Base-by-base conservation (phyloP, 78 protist genomes). In the Chrysochromulina tobinii region DNA sequence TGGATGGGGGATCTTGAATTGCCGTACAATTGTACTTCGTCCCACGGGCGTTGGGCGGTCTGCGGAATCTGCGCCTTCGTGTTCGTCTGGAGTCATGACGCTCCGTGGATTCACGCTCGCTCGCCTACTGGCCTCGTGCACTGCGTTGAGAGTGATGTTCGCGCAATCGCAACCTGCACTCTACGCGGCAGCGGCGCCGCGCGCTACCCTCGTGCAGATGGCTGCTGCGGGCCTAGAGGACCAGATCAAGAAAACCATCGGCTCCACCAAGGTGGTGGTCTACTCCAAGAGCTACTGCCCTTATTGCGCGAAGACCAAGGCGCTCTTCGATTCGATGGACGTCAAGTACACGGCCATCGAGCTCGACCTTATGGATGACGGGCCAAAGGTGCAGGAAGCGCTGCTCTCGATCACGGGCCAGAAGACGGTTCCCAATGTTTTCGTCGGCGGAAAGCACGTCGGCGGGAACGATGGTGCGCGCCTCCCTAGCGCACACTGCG, bases 221-320 rank as follows among this genome's bases (percentile, higher is more conserved):
- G 38, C 38, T 38, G 38, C 38, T 38, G 38, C 38, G 38, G 38
- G 38, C 38, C 38, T 38, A 38, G 53, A 25, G 57, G 81, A 4
- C 53, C 81, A 15, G 61, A 77, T 87, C 61, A 54, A 66, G 23
- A 18, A 9, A 12, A 1, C 68, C 18, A 12, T 87, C 21, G 21
- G 21, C 23, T 0, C 67, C 12, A 50, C 53, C 51, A 55, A 64
- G 17, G 87, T 90, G 7, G 92, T 90, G 21, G 69, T 90, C 53
- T 90, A 38, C 87, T n/a, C 59, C 50, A 90, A 90, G 81, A 15
- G 67, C 21, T 75, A 23, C 77, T 90, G 92, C 59, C 92, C 92
- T 5, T 90, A 50, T 79, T 90, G 92, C 77, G 67, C 54, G 38
- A 55, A 21, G 54, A 77, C 84, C 25, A 87, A 87, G 79, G 61